Evolutionary conservation across 208 protist species (phyloP), one percentile per base, ranked within the genome.

Genomic region (Tritrichomonas musculus): DNA sequence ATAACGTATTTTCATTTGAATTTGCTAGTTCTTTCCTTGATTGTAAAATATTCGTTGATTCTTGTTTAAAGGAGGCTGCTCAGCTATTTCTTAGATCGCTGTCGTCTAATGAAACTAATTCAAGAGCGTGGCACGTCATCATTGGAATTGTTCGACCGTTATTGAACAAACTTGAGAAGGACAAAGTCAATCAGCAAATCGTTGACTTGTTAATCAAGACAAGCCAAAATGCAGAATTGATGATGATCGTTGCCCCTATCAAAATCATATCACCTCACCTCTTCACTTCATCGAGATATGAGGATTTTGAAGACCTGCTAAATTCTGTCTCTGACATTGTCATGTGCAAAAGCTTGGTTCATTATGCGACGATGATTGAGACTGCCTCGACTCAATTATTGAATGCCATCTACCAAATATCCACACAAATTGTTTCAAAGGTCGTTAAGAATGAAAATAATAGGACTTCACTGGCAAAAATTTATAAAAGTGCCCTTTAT

Each of bases 191-290:
- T 4, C 77, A 88, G 30, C 53, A 88, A 57, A 88, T 88, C 22
- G 33, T 88, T 39, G 77, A 88, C 17, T 39, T 53, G 53, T 88
- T 88, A n/a, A 88, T 88, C n/a, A 88, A 88, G 39, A 55, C 47
- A 20, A 60, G 47, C 57, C 9, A 53, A n/a, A 47, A 44, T 39
- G 17, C 53, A 88, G 77, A 88, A 57, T n/a, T 88, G 8, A 20
- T 53, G 14, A 60, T 88, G 47, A 88, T 88, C 27, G 77, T 57
- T 57, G 77, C 77, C 0, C 77, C 77, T 39, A 50, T 88, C 0
- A 88, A 88, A 57, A 33, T 44, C 8, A 41, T 53, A 20, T 39
- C 8, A 9, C 77, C 77, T n/a, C 17, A 53, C 5, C 44, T 88
- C 1, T 88, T 88, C 77, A 5, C 41, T 22, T 50, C 41, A 57